Conservation (phyloP, 1,284 basidiomycete species). For the Cutaneotrichosporon cavernicola region DNA sequence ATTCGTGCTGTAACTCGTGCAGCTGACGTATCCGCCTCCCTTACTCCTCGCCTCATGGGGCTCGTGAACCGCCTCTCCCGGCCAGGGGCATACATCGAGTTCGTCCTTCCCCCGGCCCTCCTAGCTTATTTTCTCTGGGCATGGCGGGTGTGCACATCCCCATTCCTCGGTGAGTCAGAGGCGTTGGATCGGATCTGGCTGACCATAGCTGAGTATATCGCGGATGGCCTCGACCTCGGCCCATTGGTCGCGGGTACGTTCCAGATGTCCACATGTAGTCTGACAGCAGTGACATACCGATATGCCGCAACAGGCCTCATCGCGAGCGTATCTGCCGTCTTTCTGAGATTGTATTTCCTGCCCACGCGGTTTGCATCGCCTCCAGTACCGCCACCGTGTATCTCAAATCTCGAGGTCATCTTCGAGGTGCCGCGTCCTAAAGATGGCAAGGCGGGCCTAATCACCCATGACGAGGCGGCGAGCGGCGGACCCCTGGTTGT, state of each 20-base stretch:
- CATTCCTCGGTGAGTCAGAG: conserved; percentile 5
- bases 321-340: conserved; percentile 26
- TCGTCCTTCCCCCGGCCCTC: conserved; percentile 41
- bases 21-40: too few relatives aligned
- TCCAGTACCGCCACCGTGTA: conserved; percentile 23
- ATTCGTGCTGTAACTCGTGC: too few relatives aligned
- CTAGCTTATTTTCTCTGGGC: conserved; percentile 39
- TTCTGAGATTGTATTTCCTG: conserved; percentile 44
- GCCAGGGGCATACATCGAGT: conserved; percentile 22
- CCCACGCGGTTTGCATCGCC: conserved; percentile 36
- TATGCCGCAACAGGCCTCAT: conserved; percentile 27
- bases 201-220: conserved; percentile 3
- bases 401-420: conserved; percentile 21
- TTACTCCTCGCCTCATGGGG: too few relatives aligned
- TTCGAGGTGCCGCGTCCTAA: conserved; percentile 38
- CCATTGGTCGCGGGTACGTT: not conserved
- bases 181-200: conserved; percentile 16
- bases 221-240: not conserved
- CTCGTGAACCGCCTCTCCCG: not conserved
- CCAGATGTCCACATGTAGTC: not conserved
- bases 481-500: not conserved
- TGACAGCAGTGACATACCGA: conserved; percentile 27
- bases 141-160: conserved; percentile 28
- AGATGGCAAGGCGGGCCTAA: conserved; percentile 1
- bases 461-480: not conserved